These are phyloP conservation scores for Cladosporium oxysporum DNA, from an alignment of 2,329 filamentous ascomycete species.

Conservation along the genomic window DNA sequence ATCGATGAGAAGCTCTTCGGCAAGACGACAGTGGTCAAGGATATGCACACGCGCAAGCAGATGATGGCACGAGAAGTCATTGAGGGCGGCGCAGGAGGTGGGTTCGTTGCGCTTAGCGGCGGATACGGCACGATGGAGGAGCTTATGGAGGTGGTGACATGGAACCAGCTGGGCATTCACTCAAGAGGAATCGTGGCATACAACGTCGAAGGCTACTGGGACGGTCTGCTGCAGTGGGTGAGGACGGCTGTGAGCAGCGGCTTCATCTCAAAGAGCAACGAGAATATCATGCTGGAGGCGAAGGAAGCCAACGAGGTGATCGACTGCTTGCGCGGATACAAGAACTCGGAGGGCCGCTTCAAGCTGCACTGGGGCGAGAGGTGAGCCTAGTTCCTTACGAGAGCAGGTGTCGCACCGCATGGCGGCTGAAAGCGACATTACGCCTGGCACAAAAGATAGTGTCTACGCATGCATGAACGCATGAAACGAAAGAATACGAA, in stretches of 20 bases:
- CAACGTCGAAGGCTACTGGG: conserved; percentile 91
- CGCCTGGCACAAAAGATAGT: neutral
- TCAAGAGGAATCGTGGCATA: conserved; percentile 73
- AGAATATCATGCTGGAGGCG: conserved; percentile 76
- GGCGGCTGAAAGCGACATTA: conserved; percentile 8
- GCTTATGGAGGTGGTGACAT: conserved; percentile 85
- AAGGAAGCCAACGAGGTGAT: conserved; percentile 72
- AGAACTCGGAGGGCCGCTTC: conserved; percentile 71
- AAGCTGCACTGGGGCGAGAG: conserved; percentile 79
- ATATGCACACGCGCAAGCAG: conserved; percentile 96
- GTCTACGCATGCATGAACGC: conserved; percentile 14
- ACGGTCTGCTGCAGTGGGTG: conserved; percentile 82
- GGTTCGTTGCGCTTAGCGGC: conserved; percentile 85
- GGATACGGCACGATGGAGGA: conserved; percentile 97
- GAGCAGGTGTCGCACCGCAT: conserved; percentile 1
- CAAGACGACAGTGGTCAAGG: conserved; percentile 80
- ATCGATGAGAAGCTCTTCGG: conserved; percentile 72
- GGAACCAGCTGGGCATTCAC: conserved; percentile 95
- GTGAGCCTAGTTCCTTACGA: conserved; percentile 34
- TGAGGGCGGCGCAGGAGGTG: conserved; percentile 75
- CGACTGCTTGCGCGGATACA: conserved; percentile 69
- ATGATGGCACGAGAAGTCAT: conserved; percentile 91
- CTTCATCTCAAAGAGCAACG: conserved; percentile 73
- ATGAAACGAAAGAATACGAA: conserved; percentile 8
- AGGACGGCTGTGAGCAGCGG: conserved; percentile 71